These are phyloP conservation scores for Podosphaera xanthii DNA, from an alignment of 2,329 filamentous ascomycete genomes.

Conservation along the genomic window DNA sequence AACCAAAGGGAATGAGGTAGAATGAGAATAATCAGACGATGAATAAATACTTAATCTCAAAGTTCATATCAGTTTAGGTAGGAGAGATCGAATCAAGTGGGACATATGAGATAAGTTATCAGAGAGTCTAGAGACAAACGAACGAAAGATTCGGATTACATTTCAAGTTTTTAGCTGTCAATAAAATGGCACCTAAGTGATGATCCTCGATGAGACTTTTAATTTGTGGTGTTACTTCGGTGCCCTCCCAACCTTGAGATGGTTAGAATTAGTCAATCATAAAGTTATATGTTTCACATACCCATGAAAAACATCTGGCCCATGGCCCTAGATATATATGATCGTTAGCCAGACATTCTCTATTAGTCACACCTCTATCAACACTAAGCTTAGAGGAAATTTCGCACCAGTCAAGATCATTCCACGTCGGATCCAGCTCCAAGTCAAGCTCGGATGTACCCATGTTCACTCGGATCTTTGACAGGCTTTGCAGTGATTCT, in stretches of 20 bases:
- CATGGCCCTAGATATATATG: conserved; percentile 29
- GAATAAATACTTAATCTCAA: too few relatives aligned
- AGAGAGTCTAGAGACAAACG: not conserved
- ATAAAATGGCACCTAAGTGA: conserved; percentile 68
- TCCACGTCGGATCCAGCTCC: too few relatives aligned
- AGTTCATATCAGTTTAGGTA: too few relatives aligned
- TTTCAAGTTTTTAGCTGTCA: conserved; percentile 70
- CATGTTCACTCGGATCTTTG: too few relatives aligned
- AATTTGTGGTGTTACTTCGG: conserved; percentile 63
- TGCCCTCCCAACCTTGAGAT: conserved; percentile 50
- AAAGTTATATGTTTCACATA: not conserved
- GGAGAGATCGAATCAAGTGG: not conserved
- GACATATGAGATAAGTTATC: not conserved
- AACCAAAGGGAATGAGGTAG: not conserved
- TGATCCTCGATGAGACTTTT: conserved; percentile 58
- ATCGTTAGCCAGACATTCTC: too few relatives aligned
- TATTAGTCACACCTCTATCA: too few relatives aligned
- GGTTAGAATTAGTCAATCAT: too few relatives aligned
- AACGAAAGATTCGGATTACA: conserved; percentile 24
- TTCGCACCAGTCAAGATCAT: too few relatives aligned
- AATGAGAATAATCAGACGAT: not conserved
- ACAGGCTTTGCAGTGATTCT: too few relatives aligned
- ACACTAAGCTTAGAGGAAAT: too few relatives aligned
- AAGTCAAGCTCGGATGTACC: too few relatives aligned
- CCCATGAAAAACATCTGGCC: conserved; percentile 56